Evolutionary conservation across 768 basidiomycete genomes (phyloP).

Genomic region (Tricholoma bakamatsutake): DNA sequence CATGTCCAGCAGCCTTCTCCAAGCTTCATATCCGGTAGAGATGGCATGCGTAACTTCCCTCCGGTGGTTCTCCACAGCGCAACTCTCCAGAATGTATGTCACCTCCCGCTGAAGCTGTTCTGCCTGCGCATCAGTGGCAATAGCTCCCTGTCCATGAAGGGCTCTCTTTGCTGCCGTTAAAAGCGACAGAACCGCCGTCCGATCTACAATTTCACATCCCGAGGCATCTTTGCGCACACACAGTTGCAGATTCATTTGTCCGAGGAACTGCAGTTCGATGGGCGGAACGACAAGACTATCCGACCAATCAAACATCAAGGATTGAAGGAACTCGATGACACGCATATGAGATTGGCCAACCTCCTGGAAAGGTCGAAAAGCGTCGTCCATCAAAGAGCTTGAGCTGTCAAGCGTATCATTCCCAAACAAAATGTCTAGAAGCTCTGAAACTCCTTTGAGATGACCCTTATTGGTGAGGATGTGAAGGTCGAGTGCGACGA

Average conservation of each 20-base stretch:
- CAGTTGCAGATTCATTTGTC: conserved; percentile 58
- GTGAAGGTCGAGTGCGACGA: conserved; percentile 84
- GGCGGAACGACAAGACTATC: conserved; percentile 62
- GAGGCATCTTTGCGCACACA: conserved; percentile 63
- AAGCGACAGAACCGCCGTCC: conserved; percentile 63
- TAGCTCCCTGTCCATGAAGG: conserved; percentile 61
- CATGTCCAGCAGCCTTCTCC: conserved; percentile 82
- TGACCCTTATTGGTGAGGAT: conserved; percentile 77
- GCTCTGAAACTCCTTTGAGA: conserved; percentile 61
- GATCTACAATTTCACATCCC: conserved; percentile 83
- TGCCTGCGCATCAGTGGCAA: conserved; percentile 55
- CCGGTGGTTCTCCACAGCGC: conserved; percentile 83
- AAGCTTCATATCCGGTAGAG: conserved; percentile 69
- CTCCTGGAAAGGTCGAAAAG: conserved; percentile 58
- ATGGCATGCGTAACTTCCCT: conserved; percentile 73
- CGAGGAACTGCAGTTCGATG: conserved; percentile 58
- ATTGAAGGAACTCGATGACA: conserved; percentile 85
- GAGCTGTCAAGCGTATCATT: conserved; percentile 37
- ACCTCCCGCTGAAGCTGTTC: conserved; percentile 68
- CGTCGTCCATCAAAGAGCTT: conserved; percentile 38
- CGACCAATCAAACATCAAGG: conserved; percentile 83
- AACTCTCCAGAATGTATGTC: conserved; percentile 73
- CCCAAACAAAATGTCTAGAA: conserved; percentile 80
- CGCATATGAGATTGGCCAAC: conserved; percentile 79
- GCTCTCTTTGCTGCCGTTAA: conserved; percentile 53